These are phyloP conservation scores for Rhizophora apiculata DNA, from an alignment of 345 rosid species.

Conservation along the genomic window DNA sequence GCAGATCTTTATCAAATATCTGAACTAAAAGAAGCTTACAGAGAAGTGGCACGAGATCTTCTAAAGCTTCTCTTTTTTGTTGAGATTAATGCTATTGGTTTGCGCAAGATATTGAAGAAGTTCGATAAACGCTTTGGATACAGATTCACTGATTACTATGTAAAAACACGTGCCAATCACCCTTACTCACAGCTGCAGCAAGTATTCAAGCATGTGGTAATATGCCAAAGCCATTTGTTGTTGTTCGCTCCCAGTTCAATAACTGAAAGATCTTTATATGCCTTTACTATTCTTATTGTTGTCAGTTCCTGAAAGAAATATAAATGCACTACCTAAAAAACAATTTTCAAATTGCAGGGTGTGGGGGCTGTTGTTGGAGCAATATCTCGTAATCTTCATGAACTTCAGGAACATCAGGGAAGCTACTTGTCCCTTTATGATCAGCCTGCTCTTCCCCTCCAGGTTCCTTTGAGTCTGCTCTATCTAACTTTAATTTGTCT, in stretches of 20 bases:
- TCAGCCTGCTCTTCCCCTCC: conserved; percentile 76
- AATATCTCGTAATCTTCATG: conserved; percentile 94
- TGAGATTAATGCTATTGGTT: conserved; percentile 89
- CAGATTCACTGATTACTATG: conserved; percentile 86
- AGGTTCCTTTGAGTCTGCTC: conserved; percentile 44
- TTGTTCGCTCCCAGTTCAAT: conserved; percentile 11
- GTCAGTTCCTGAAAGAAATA: neutral
- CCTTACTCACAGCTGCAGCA: conserved; percentile 99
- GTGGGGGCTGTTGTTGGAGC: conserved; percentile 99
- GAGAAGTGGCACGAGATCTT: conserved; percentile 74
- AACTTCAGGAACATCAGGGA: conserved; percentile 93
- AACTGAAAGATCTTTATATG: conserved; percentile 3
- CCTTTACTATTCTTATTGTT: neutral
- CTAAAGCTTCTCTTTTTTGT: conserved; percentile 76
- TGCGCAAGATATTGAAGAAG: conserved; percentile 94
- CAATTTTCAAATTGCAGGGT: conserved; percentile 50
- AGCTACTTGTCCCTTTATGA: conserved; percentile 95
- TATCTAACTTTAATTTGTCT: neutral
- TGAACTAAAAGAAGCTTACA: conserved; percentile 70
- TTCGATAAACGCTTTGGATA: conserved; percentile 94
- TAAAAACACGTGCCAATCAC: conserved; percentile 95
- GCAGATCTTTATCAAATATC: conserved; percentile 63
- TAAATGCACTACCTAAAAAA: neutral
- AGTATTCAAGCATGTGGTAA: conserved; percentile 99
- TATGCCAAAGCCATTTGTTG: conserved; percentile 13